Evolutionary conservation across 148 eudicot species (phyloP).

Genomic region (Nepenthes mirabilis): DNA sequence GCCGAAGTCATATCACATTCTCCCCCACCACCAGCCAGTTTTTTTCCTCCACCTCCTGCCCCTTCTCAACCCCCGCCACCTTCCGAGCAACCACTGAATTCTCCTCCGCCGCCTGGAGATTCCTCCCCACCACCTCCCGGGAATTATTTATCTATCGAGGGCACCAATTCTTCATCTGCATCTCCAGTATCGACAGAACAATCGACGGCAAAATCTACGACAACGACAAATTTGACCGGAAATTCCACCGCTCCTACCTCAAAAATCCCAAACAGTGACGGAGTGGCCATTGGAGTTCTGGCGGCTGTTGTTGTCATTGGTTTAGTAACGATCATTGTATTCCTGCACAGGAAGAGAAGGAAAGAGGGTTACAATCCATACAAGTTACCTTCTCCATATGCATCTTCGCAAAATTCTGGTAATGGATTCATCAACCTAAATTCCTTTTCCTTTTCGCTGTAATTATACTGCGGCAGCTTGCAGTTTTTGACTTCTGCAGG

Average conservation of each 20-base stretch:
- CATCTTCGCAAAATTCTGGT: conserved; percentile 74
- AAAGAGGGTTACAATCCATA: conserved; percentile 26
- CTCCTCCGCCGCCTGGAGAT: conserved; percentile 13
- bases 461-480: neutral
- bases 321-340: conserved; percentile 37
- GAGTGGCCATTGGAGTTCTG: conserved; percentile 30
- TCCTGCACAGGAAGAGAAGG: conserved; percentile 42
- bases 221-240: conserved; percentile 10
- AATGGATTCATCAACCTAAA: neutral
- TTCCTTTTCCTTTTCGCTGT: neutral
- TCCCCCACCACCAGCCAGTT: conserved; percentile 5
- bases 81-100: conserved; percentile 1
- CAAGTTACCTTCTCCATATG: conserved; percentile 41
- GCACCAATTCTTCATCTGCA: neutral
- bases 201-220: conserved; percentile 24
- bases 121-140: conserved; percentile 15
- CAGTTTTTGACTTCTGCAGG: neutral
- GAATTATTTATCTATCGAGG: conserved; percentile 8
- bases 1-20: conserved; percentile 2
- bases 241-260: conserved; percentile 6
- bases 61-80: conserved; percentile 16
- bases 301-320: conserved; percentile 20
- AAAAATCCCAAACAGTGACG: conserved; percentile 1
- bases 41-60: conserved; percentile 8
- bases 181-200: conserved; percentile 9